Conservation (phyloP, 75 land plant genomes). For the Selaginella tamariscina region DNA sequence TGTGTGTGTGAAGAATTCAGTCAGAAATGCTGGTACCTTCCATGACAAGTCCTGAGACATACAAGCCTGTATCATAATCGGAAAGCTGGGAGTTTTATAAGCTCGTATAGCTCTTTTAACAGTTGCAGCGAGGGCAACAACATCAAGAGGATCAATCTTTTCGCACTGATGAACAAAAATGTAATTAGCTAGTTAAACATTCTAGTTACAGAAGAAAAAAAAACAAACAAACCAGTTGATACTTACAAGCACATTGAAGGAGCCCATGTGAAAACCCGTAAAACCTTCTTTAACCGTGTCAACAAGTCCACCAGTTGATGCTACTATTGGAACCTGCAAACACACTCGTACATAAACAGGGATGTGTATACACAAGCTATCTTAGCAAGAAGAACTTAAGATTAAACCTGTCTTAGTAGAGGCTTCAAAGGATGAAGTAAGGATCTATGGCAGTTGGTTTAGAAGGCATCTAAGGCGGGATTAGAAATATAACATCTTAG, state of each 20-base stretch:
- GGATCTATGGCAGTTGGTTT: too few relatives aligned
- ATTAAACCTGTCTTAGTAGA: too few relatives aligned
- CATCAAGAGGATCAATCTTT: conserved; percentile 62
- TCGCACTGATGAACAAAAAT: conserved; percentile 69
- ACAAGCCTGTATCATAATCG: conserved; percentile 59
- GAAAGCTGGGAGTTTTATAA: conserved; percentile 43
- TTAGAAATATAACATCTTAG: too few relatives aligned
- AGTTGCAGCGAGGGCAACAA: conserved; percentile 29
- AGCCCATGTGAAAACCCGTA: conserved; percentile 80
- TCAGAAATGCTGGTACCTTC: conserved; percentile 50
- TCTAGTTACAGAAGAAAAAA: background rate
- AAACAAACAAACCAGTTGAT: background rate
- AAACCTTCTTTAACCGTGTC: conserved; percentile 78
- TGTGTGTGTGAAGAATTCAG: background rate
- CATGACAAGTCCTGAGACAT: conserved; percentile 94
- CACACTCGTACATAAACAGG: too few relatives aligned
- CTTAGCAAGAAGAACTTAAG: too few relatives aligned
- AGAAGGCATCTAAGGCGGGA: too few relatives aligned
- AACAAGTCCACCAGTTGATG: conserved; percentile 78
- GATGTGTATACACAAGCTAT: too few relatives aligned
- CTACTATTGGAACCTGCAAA: conserved; percentile 46
- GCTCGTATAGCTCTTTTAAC: conserved; percentile 46
- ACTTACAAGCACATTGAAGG: conserved; percentile 67
- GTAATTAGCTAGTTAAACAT: background rate
- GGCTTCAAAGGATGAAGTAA: too few relatives aligned